Evolutionary conservation across 225 moss, liverwort and hornwort species (phyloP).

Genomic region (Sphagnum tenellum): DNA sequence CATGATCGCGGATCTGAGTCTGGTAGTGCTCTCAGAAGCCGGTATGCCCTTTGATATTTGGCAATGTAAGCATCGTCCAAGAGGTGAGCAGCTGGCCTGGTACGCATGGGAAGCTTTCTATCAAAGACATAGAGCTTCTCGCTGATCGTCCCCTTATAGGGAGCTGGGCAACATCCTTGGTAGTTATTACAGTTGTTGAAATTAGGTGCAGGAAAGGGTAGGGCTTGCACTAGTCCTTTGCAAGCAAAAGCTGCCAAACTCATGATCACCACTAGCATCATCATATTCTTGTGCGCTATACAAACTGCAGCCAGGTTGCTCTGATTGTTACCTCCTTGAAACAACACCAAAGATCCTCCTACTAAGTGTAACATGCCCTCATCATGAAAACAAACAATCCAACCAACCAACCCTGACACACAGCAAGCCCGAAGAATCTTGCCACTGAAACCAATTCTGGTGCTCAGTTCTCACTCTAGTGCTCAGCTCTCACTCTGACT

Average conservation of each 20-base stretch:
- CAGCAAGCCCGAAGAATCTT: no score
- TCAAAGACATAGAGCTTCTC: slow-evolving; percentile 14
- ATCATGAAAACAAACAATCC: no score
- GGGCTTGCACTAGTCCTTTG: neutral
- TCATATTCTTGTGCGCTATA: no score
- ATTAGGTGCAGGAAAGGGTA: slow-evolving; percentile 17
- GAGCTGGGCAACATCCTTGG: slow-evolving; percentile 33
- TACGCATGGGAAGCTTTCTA: slow-evolving; percentile 8
- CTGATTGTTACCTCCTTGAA: no score
- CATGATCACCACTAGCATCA: no score
- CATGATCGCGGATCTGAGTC: slow-evolving; percentile 41
- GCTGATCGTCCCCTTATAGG: slow-evolving; percentile 12
- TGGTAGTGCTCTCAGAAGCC: slow-evolving; percentile 26
- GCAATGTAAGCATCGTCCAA: neutral
- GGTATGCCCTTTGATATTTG: slow-evolving; percentile 25
- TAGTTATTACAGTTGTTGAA: slow-evolving; percentile 16
- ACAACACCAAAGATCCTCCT: no score
- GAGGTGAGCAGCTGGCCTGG: slow-evolving; percentile 22
- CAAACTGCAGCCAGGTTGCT: no score
- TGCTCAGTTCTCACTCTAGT: no score
- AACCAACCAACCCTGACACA: no score
- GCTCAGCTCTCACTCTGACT: no score
- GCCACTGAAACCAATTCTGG: no score
- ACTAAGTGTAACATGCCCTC: no score
- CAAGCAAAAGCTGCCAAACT: neutral